Percentiles rank a stretch among this genome's conserved stretches.
Evolutionary conservation across 2,329 filamentous ascomycete species (phyloP).

Genomic region (Pseudogymnoascus sp.): DNA sequence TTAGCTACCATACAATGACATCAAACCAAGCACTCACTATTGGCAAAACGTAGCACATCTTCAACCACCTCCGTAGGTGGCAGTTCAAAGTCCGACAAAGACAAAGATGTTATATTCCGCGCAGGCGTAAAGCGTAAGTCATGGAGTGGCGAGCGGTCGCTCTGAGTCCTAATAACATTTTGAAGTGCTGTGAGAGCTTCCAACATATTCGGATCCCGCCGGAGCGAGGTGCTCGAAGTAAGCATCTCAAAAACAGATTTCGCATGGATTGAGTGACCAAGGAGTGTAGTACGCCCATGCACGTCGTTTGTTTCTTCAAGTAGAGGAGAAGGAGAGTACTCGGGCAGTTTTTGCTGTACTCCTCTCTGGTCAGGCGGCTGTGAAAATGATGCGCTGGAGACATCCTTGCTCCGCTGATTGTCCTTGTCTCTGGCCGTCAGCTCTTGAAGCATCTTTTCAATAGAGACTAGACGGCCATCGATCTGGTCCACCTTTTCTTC

Average conservation of each 20-base stretch:
- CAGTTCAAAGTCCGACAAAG: constrained; percentile 14
- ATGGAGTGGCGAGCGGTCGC: not conserved
- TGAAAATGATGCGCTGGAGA: not conserved
- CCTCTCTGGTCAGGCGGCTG: not conserved
- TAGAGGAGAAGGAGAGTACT: not conserved
- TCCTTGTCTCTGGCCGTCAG: not conserved
- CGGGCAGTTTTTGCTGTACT: not conserved
- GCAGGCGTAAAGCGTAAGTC: not conserved
- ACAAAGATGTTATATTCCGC: not conserved
- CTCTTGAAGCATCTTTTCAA: not conserved
- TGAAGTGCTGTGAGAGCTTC: not conserved
- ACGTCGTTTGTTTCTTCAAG: not conserved
- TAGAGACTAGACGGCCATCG: not conserved
- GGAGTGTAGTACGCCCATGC: constrained; percentile 17
- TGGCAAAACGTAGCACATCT: constrained; percentile 14
- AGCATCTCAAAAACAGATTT: constrained; percentile 18
- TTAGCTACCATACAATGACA: not conserved
- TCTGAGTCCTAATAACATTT: not conserved
- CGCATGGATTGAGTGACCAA: constrained; percentile 18
- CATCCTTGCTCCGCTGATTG: not conserved
- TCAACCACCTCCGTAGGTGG: constrained; percentile 18
- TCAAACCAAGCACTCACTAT: constrained; percentile 10
- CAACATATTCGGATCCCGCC: not conserved
- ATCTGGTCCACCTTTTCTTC: not conserved
- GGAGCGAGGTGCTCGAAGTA: constrained; percentile 13